phyloP scores from a whole-genome alignment of 306 rosid species.

The Vicia faba region DNA sequence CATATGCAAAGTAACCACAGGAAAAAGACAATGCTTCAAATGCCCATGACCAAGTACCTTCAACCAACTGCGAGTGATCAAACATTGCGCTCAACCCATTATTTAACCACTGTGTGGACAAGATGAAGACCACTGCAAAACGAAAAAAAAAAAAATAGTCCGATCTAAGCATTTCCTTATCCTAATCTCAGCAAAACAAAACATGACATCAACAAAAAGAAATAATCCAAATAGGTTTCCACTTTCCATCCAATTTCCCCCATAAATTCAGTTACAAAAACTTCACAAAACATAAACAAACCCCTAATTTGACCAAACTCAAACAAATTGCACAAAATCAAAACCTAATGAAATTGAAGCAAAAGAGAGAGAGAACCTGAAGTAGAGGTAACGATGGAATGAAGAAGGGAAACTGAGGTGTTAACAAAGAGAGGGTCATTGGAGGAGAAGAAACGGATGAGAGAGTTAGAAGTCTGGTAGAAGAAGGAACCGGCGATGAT shows the following conservation, averaged over 20 bases:
- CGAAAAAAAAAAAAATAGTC: too few species aligned
- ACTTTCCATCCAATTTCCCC: too few species aligned
- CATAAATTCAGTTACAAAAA: not conserved
- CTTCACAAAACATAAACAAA: too few species aligned
- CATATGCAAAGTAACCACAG: slow-evolving; percentile 98
- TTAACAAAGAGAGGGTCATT: slow-evolving; percentile 74
- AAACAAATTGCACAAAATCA: not conserved
- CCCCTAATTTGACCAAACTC: not conserved
- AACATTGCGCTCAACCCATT: slow-evolving; percentile 66
- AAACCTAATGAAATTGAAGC: not conserved
- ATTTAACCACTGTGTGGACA: slow-evolving; percentile 54
- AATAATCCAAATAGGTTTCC: too few species aligned
- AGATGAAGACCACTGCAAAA: slow-evolving; percentile 72
- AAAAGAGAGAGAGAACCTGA: slow-evolving; percentile 58
- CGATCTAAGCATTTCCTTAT: too few species aligned
- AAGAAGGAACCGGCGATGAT: slow-evolving; percentile 63
- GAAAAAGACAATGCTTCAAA: slow-evolving; percentile 85
- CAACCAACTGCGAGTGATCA: slow-evolving; percentile 79
- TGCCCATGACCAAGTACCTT: slow-evolving; percentile 86
- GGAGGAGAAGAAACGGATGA: slow-evolving; percentile 51
- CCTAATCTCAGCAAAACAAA: too few species aligned
- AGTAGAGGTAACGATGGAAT: slow-evolving; percentile 66
- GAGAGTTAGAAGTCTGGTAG: slow-evolving; percentile 62
- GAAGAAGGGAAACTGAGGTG: slow-evolving; percentile 89
- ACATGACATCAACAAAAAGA: too few species aligned